Conservation (phyloP, 176 grass and related monocot genomes). For the Juncus inflexus region DNA sequence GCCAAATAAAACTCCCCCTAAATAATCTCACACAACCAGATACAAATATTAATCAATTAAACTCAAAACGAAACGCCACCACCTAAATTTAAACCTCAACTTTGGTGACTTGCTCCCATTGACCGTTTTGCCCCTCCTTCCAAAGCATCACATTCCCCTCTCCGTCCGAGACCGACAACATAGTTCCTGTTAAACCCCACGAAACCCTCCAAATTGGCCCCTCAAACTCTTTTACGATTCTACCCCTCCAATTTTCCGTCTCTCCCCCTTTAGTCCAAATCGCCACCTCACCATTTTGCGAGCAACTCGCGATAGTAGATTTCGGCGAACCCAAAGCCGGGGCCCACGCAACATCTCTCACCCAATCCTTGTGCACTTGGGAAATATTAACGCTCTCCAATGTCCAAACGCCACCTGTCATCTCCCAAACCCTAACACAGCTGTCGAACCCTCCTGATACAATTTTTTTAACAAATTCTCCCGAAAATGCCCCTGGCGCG, state of each 20-base stretch:
- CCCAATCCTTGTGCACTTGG: conserved; percentile 57
- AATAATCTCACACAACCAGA: not conserved
- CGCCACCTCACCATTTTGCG: conserved; percentile 59
- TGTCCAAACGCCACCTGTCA: conserved; percentile 53
- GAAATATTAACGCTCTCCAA: conserved; percentile 36
- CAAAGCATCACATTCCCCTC: conserved; percentile 60
- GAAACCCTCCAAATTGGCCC: conserved; percentile 70
- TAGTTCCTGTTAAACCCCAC: conserved; percentile 67
- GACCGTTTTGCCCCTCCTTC: conserved; percentile 61
- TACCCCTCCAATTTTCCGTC: conserved; percentile 63
- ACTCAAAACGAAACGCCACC: not conserved
- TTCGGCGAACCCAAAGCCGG: conserved; percentile 57
- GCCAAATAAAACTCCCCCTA: too few relatives aligned
- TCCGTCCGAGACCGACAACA: conserved; percentile 56
- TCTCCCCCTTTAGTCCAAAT: conserved; percentile 70
- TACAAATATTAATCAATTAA: conserved; percentile 1
- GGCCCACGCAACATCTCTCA: conserved; percentile 69
- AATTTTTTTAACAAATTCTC: conserved; percentile 51
- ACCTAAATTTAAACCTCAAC: conserved; percentile 34
- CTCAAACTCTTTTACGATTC: conserved; percentile 53
- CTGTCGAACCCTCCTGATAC: conserved; percentile 69
- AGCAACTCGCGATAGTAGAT: conserved; percentile 53
- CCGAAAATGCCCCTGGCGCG: conserved; percentile 56
- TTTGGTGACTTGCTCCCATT: conserved; percentile 61
- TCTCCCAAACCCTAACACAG: conserved; percentile 62